Evolutionary conservation across 225 moss, liverwort and hornwort species (phyloP).

Genomic region (Sphagnum contortum): DNA sequence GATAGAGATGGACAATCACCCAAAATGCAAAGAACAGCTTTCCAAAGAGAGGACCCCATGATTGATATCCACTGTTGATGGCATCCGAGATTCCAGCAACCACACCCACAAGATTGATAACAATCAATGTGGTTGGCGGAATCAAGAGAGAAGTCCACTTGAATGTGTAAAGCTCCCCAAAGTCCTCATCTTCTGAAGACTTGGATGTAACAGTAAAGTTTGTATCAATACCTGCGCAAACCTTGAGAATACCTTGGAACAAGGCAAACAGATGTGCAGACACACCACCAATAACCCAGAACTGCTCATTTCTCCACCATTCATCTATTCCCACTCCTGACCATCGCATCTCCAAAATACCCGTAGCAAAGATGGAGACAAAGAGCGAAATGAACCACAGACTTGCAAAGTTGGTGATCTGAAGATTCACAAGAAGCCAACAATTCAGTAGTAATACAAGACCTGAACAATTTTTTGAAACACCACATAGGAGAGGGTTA

Average conservation of each 20-base stretch:
- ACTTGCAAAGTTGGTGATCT: slow-evolving; percentile 92
- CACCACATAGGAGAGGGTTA: neutral
- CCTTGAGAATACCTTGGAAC: slow-evolving; percentile 87
- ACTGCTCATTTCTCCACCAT: slow-evolving; percentile 99
- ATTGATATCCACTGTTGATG: slow-evolving; percentile 78
- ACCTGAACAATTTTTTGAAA: neutral
- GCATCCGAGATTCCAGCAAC: slow-evolving; percentile 95
- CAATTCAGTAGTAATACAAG: neutral
- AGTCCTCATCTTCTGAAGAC: slow-evolving; percentile 60
- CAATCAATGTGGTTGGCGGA: slow-evolving; percentile 71
- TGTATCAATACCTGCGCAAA: slow-evolving; percentile 78
- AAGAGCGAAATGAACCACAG: slow-evolving; percentile 85
- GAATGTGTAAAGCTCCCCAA: slow-evolving; percentile 70
- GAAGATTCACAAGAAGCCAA: slow-evolving; percentile 12
- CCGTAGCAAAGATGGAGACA: slow-evolving; percentile 79
- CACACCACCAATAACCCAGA: slow-evolving; percentile 94
- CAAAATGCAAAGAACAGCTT: slow-evolving; percentile 98
- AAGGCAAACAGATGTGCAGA: slow-evolving; percentile 86
- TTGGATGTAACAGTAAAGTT: slow-evolving; percentile 95
- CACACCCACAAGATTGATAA: slow-evolving; percentile 86
- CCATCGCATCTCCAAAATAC: slow-evolving; percentile 89
- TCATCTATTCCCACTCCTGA: slow-evolving; percentile 85
- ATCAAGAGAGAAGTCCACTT: slow-evolving; percentile 88
- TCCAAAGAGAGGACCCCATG: slow-evolving; percentile 93
- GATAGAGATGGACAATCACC: slow-evolving; percentile 96